Evolutionary conservation across 768 basidiomycete species (phyloP).

Genomic region (Boletellus sp.): DNA sequence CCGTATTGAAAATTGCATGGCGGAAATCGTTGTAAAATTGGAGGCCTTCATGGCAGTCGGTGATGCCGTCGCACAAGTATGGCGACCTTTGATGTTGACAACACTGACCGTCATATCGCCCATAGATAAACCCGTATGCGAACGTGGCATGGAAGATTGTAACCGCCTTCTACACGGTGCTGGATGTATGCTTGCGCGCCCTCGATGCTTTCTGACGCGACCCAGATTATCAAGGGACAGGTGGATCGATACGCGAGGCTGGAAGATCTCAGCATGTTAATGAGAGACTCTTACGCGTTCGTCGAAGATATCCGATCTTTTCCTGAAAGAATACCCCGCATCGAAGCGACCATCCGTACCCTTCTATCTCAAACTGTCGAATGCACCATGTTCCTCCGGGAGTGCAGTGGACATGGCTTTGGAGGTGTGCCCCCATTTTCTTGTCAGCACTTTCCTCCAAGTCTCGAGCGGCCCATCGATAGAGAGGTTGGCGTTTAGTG

Average conservation of each 20-base stretch:
- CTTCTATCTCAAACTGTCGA: constrained; percentile 34
- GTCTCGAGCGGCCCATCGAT: constrained; percentile 4
- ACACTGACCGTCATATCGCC: background rate
- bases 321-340: constrained; percentile 24
- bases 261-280: constrained; percentile 25
- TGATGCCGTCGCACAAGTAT: constrained; percentile 22
- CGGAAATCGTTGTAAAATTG: constrained; percentile 20
- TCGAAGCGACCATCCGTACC: constrained; percentile 26
- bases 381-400: constrained; percentile 35
- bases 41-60: constrained; percentile 25
- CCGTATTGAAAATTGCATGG: constrained; percentile 16
- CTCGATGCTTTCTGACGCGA: constrained; percentile 5
- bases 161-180: constrained; percentile 28
- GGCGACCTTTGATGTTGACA: background rate
- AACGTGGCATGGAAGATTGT: constrained; percentile 28
- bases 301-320: constrained; percentile 28
- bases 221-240: constrained; percentile 29
- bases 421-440: constrained; percentile 19
- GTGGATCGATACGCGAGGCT: constrained; percentile 25
- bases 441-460: background rate
- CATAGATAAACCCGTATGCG: constrained; percentile 25
- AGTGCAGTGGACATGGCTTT: constrained; percentile 35
- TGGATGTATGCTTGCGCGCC: background rate
- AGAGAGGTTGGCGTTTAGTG: constrained; percentile 18
- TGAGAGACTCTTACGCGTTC: constrained; percentile 32